Base-by-base conservation (phyloP, 805 yeast species). In the Candida qinlingensis region DNA sequence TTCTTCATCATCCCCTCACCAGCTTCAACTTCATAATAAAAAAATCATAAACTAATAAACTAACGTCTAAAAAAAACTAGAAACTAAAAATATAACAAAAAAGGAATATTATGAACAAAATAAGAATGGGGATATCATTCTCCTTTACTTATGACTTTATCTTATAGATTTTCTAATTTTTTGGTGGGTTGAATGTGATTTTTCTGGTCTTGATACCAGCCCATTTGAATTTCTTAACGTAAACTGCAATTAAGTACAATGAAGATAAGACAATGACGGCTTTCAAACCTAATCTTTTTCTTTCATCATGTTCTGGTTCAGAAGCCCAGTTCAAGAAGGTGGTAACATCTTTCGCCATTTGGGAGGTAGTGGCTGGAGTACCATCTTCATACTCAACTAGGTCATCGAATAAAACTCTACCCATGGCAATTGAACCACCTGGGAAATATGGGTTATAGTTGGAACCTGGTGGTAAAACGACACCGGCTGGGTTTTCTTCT, bases 381-480 rank as follows among this genome's bases (percentile, higher is more conserved):
- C 99, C 99, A 70, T 94, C 99, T 71, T 94, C 99, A 74, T 83
- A 94, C 77, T 94, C 99, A 56, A 94, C 99, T 66, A 94, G 79
- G 58, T 88, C 99, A 68, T 94, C 99, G 62, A 91, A 94, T 70
- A 94, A 79, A 51, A 92, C 98, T 77, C 99, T 87, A 68, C 88
- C 98, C 99, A 94, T 94, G 61, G 97, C 99, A 76, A 94, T 92
- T 39, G 97, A 80, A 58, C 99, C 98, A 75, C 98, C 98, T 70
- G 99, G 98, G 96, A 94, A 94, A 80, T 94, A 94, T 66, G 99
- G 99, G 81, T 94, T 94, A 76, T 94, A 94, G 84, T 94, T 94
- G 54, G 96, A 72, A 56, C 99, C 99, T 54, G 88, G 86, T 51
- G 98, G 95, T 62, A 94, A 77, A 45, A 70, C 78, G 52, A 88